Evolutionary conservation across 1,284 basidiomycete species (phyloP).

Genomic region (Austroboletus novae-zelandiae): DNA sequence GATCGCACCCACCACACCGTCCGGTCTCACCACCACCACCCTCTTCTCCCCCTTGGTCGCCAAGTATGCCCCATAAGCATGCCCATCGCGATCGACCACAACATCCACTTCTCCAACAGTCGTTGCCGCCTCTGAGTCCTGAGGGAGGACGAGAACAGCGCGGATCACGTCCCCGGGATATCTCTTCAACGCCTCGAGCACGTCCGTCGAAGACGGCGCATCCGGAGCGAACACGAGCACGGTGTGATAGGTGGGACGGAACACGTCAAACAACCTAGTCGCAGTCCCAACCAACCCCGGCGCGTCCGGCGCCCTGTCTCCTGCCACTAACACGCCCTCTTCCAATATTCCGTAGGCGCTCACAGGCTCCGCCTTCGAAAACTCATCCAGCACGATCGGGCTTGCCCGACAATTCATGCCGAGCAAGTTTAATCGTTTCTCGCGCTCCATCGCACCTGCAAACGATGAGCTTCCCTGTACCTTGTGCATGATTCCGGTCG

Average conservation of each 20-base stretch:
- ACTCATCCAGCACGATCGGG: conserved; percentile 30
- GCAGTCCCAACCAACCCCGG: conserved; percentile 2
- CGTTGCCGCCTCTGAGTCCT: neutral
- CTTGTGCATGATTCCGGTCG: conserved; percentile 6
- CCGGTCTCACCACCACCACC: conserved; percentile 36
- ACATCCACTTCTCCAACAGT: neutral
- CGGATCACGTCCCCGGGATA: conserved; percentile 1
- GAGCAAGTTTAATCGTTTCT: conserved; percentile 26
- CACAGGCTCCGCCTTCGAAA: neutral
- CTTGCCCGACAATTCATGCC: conserved; percentile 36
- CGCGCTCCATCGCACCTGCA: conserved; percentile 8
- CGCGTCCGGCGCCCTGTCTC: conserved; percentile 25
- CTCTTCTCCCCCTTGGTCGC: conserved; percentile 10
- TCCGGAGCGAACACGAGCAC: conserved; percentile 24
- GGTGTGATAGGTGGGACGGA: conserved; percentile 21
- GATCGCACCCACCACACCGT: conserved; percentile 38
- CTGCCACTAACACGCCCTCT: conserved; percentile 13
- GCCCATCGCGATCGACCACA: conserved; percentile 12
- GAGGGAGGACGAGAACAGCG: conserved; percentile 15
- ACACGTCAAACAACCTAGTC: conserved; percentile 26
- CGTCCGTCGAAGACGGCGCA: neutral
- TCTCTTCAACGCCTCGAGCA: conserved; percentile 8
- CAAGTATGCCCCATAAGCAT: conserved; percentile 25
- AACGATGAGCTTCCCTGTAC: neutral
- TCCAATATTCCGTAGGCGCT: conserved; percentile 15